Conservation (phyloP, 2,329 filamentous ascomycete genomes). For the Aspergillus neoniger region DNA sequence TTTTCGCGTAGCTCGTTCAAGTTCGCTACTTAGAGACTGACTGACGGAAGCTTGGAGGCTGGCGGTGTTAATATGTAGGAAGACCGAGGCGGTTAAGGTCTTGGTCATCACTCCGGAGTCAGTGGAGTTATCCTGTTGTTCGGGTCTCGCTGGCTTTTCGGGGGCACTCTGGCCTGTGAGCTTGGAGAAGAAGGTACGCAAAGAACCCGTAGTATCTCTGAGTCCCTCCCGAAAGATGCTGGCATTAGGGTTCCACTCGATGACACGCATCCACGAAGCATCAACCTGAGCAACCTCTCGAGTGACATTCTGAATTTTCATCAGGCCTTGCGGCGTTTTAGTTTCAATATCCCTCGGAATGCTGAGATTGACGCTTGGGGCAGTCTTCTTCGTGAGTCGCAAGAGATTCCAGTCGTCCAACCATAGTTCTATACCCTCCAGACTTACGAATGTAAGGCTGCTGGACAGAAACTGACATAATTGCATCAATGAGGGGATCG, state of each 20-base stretch:
- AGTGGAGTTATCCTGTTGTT: conserved; percentile 59
- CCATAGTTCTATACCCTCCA: conserved; percentile 85
- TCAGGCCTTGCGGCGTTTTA: conserved; percentile 80
- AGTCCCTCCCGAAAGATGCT: conserved; percentile 41
- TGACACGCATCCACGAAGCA: conserved; percentile 81
- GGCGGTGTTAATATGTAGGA: conserved; percentile 84
- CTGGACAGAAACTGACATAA: conserved; percentile 91
- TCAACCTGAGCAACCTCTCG: conserved; percentile 90
- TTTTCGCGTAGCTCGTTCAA: conserved; percentile 96
- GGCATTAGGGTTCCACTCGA: conserved; percentile 75
- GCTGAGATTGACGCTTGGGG: conserved; percentile 69
- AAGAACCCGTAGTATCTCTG: conserved; percentile 56
- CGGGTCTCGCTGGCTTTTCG: conserved; percentile 40
- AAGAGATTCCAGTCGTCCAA: conserved; percentile 85
- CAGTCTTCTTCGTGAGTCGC: conserved; percentile 78
- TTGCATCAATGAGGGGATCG: conserved; percentile 80
- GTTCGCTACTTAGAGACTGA: conserved; percentile 73
- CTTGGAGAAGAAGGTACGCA: conserved; percentile 78
- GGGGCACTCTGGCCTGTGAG: conserved; percentile 62
- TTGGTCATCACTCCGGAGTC: conserved; percentile 74
- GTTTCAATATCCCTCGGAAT: conserved; percentile 80
- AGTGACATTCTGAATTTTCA: conserved; percentile 80
- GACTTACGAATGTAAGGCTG: conserved; percentile 90
- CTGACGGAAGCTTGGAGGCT: conserved; percentile 75
- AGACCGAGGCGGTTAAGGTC: conserved; percentile 74